Evolutionary conservation across 2,329 filamentous ascomycete species (phyloP).

Genomic region (Stachybotrys chlorohalonatus): DNA sequence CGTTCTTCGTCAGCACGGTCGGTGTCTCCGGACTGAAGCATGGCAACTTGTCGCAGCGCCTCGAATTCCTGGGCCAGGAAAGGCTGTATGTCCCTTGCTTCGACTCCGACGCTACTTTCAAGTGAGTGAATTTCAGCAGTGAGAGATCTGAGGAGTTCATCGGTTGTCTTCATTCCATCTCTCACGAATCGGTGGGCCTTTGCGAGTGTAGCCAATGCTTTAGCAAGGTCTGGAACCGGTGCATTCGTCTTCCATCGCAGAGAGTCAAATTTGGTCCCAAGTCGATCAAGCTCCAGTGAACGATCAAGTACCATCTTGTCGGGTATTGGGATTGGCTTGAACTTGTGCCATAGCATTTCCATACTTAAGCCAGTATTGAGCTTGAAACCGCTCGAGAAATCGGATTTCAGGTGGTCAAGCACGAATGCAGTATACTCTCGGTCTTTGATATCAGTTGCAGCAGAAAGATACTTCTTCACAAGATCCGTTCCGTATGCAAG

Average conservation of each 20-base stretch:
- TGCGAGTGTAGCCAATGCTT: slow-evolving; percentile 44
- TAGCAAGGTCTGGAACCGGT: slow-evolving; percentile 40
- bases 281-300: slow-evolving; percentile 40
- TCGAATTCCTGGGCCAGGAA: slow-evolving; percentile 50
- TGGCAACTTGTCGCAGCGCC: slow-evolving; percentile 40
- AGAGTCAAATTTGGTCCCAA: slow-evolving; percentile 51
- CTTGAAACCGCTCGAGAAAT: slow-evolving; percentile 62
- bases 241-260: slow-evolving; percentile 50
- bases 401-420: slow-evolving; percentile 33
- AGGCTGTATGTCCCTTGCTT: slow-evolving; percentile 31
- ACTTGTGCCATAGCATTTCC: slow-evolving; percentile 66
- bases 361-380: slow-evolving; percentile 70
- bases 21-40: slow-evolving; percentile 24
- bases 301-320: slow-evolving; percentile 34
- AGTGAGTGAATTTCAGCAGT: slow-evolving; percentile 41
- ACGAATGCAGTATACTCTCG: slow-evolving; percentile 30
- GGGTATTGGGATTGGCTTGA: slow-evolving; percentile 54
- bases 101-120: slow-evolving; percentile 33
- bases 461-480: slow-evolving; percentile 23
- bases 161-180: slow-evolving; percentile 26
- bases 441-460: slow-evolving; percentile 13
- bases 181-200: slow-evolving; percentile 48
- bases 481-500: slow-evolving; percentile 40
- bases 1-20: background rate
- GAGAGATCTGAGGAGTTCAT: slow-evolving; percentile 40